phyloP scores from a whole-genome alignment of 306 rosid genomes.

The Gastrolobium villosum region DNA sequence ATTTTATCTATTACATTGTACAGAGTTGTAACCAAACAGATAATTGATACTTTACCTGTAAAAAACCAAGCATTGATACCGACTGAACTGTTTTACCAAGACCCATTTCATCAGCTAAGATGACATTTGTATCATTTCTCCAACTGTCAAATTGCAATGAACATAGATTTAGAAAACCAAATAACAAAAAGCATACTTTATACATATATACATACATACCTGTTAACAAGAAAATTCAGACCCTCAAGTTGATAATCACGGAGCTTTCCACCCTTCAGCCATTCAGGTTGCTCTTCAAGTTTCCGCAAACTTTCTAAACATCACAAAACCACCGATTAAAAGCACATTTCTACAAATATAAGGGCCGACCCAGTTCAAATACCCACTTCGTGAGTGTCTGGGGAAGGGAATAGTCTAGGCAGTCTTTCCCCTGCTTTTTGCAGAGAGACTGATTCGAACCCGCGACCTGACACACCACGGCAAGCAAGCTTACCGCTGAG shows the following conservation, averaged over 20 bases:
- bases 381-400: no score
- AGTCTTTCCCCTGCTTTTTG: no score
- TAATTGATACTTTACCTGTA: slow-evolving; percentile 69
- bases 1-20: neutral
- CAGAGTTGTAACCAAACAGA: slow-evolving; percentile 41
- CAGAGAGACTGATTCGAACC: no score
- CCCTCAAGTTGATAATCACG: slow-evolving; percentile 99
- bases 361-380: no score
- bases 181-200: slow-evolving; percentile 12
- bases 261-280: slow-evolving; percentile 98
- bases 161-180: slow-evolving; percentile 49
- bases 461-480: no score
- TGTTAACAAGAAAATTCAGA: slow-evolving; percentile 98
- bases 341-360: slow-evolving; percentile 11
- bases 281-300: slow-evolving; percentile 97
- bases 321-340: slow-evolving; percentile 46
- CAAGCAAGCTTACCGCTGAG: no score
- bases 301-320: slow-evolving; percentile 92
- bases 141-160: slow-evolving; percentile 70
- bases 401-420: no score
- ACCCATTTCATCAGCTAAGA: slow-evolving; percentile 99
- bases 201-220: slow-evolving; percentile 56
- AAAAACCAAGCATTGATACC: slow-evolving; percentile 98
- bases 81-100: slow-evolving; percentile 99
- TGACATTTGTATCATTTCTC: slow-evolving; percentile 99